Conservation (phyloP, 2,329 filamentous ascomycete species). For the Hymenoscyphus infarciens region DNA sequence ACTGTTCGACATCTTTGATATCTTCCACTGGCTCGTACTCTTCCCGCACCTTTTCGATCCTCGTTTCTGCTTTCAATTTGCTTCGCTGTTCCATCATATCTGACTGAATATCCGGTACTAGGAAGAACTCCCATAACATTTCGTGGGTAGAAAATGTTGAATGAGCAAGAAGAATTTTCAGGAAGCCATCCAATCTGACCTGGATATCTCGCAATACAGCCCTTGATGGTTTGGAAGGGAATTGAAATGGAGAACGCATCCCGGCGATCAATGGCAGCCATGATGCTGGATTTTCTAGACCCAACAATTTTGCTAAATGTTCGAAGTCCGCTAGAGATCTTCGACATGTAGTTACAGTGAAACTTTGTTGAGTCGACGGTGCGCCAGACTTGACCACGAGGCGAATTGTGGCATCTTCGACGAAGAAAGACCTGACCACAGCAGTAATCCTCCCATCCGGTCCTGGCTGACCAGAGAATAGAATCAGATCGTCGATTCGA, state of each 20-base stretch:
- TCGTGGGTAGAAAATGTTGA: conserved; percentile 94
- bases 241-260: conserved; percentile 83
- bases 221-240: conserved; percentile 86
- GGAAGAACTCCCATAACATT: conserved; percentile 98
- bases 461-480: conserved; percentile 71
- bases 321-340: conserved; percentile 88
- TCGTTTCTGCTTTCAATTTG: conserved; percentile 77
- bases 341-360: conserved; percentile 91
- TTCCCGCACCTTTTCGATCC: conserved; percentile 80
- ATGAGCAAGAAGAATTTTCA: conserved; percentile 81
- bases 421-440: conserved; percentile 92
- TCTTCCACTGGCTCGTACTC: conserved; percentile 84
- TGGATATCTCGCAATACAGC: conserved; percentile 86
- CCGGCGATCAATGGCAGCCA: conserved; percentile 82
- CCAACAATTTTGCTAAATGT: conserved; percentile 77
- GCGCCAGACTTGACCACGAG: conserved; percentile 93
- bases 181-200: conserved; percentile 77
- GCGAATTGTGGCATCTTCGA: conserved; percentile 90
- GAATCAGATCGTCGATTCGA: conserved; percentile 86
- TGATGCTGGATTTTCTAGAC: conserved; percentile 88
- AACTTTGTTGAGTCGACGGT: conserved; percentile 74
- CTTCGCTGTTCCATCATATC: conserved; percentile 88
- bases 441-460: conserved; percentile 81
- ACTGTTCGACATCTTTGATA: conserved; percentile 84
- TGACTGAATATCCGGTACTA: conserved; percentile 88